phyloP scores from a whole-genome alignment of 305 asterid genomes.

The Fraxinus albicans region DNA sequence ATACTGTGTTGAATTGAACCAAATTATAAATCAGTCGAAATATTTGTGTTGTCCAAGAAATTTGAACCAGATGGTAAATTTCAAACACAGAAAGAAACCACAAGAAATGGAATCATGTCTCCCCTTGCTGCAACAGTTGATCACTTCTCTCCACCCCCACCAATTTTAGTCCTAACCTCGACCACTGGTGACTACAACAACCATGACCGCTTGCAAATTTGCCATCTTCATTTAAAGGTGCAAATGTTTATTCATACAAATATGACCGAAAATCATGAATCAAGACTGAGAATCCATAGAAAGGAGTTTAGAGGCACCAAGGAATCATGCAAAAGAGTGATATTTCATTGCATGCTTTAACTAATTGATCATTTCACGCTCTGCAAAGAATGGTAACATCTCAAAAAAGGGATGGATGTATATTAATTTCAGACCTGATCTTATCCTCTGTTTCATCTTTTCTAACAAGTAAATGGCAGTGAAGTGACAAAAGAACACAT shows the following conservation, averaged over 20 bases:
- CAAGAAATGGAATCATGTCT: neutral
- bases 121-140: neutral
- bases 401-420: neutral
- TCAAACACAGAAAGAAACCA: neutral
- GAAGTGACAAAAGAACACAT: neutral
- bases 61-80: neutral
- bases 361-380: neutral
- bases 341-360: neutral
- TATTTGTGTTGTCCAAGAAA: neutral
- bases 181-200: neutral
- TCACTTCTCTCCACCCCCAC: neutral
- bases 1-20: neutral
- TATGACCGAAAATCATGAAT: neutral
- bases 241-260: neutral
- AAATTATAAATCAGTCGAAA: neutral
- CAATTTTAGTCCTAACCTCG: neutral
- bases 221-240: neutral
- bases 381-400: no score
- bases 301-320: neutral
- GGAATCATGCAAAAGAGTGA: neutral
- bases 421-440: neutral
- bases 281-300: neutral
- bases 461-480: neutral
- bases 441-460: neutral
- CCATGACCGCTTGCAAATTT: neutral